Base-by-base conservation (phyloP, 129 eudicot genomes). In the Flaveria trinervia region DNA sequence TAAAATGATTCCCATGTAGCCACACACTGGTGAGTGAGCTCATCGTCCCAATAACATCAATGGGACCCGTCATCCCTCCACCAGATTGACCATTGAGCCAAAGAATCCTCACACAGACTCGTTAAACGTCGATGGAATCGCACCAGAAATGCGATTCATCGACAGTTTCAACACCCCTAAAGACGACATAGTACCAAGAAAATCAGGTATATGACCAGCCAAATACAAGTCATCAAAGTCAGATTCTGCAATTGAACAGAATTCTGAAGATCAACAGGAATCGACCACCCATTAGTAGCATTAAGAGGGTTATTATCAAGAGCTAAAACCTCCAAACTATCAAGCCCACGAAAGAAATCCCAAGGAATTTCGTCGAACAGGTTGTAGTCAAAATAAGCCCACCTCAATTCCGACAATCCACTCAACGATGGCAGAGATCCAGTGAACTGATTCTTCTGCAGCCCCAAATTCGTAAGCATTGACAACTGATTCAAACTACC, bases 311-410 rank as follows among this genome's bases (percentile, higher is more conserved):
- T 95, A 13, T 74, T 2, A 81, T 95, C 99, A 61, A 95, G 71
- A 48, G 96, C 99, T 80, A 95, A 17, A 10, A 84, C 90, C 83
- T 89, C 86, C 54, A 95, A 86, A 89, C 82, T 86, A 70, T 44
- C 92, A 52, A 95, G 93, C 4, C 95, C 96, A 65, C 69, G 51
- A 54, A 91, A 95, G 79, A 95, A 95, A 84, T 95, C 97, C 4
- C 73, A 78, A 10, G 99, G 99, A 56, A 95, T 92, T 28, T 84
- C 43, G 77, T 88, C 90, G 52, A 95, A 95, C 56, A 78, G 52
- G 71, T 95, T 95, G 68, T 69, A 83, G 85, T 95, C 99, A 76
- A 95, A 84, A 81, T 84, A 95, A 28, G 86, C 97, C 79, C 79
- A 89, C 73, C 80, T 76, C 78, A 95, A 81, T 17, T 74, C 61